These are phyloP conservation scores for Trapa bicornis DNA, from an alignment of 345 rosid genomes.

Conservation along the genomic window DNA sequence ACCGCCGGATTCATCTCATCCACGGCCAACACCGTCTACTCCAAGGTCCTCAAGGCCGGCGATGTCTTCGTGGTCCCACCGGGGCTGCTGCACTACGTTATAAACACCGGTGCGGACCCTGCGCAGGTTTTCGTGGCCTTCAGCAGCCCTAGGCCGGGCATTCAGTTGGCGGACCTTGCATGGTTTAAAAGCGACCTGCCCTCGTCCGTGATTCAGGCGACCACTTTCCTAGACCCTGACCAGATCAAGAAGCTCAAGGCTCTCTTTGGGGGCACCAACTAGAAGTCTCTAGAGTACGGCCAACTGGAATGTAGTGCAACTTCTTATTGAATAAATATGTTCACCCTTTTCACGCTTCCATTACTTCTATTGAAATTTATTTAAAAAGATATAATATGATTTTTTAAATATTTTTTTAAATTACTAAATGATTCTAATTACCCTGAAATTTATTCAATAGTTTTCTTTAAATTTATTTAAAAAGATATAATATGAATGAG, in stretches of 20 bases:
- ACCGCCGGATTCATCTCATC: constrained; percentile 70
- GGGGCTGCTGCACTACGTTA: constrained; percentile 62
- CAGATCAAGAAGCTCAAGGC: neutral
- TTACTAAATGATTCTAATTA: too few relatives aligned
- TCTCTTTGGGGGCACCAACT: neutral
- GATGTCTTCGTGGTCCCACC: constrained; percentile 62
- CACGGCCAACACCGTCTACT: constrained; percentile 38
- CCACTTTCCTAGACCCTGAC: neutral
- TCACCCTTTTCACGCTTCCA: too few relatives aligned
- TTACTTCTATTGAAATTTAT: too few relatives aligned
- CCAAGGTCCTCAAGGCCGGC: constrained; percentile 35
- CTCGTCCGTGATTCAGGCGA: constrained; percentile 30
- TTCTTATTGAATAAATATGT: too few relatives aligned
- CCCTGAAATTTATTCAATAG: too few relatives aligned
- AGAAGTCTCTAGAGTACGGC: neutral
- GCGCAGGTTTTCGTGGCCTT: constrained; percentile 50
- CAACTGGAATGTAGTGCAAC: too few relatives aligned
- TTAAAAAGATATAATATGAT: too few relatives aligned
- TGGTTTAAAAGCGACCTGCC: constrained; percentile 52
- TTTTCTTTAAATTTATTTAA: too few relatives aligned
- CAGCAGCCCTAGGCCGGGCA: constrained; percentile 57
- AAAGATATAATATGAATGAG: too few relatives aligned
- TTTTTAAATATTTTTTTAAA: too few relatives aligned
- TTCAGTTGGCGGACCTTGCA: constrained; percentile 56
- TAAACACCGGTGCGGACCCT: constrained; percentile 30